phyloP scores from a whole-genome alignment of 306 rosid genomes.

The Chamaecrista fasciculata region DNA sequence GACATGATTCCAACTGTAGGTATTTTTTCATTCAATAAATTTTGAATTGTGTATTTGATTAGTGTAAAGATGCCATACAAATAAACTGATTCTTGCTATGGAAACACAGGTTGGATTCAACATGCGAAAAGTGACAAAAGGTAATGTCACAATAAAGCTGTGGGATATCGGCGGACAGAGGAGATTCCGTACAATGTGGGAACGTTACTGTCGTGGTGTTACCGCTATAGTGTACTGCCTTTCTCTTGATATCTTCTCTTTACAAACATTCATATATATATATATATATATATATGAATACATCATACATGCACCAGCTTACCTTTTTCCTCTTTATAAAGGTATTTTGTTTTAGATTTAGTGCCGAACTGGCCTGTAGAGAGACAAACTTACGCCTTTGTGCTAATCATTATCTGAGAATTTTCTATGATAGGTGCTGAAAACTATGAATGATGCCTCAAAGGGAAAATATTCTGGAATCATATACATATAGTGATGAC shows the following conservation, averaged over 20 bases:
- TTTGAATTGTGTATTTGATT: neutral
- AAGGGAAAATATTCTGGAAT: neutral
- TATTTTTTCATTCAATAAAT: slow-evolving; percentile 26
- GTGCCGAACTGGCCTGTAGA: neutral
- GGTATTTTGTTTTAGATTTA: neutral
- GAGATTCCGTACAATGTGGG: slow-evolving; percentile 96
- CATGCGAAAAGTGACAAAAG: slow-evolving; percentile 88
- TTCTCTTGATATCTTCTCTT: slow-evolving; percentile 27
- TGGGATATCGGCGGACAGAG: slow-evolving; percentile 98
- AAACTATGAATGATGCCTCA: neutral
- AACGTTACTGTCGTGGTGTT: slow-evolving; percentile 95
- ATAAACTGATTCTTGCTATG: slow-evolving; percentile 10
- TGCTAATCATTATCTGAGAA: neutral
- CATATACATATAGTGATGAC: slow-evolving; percentile 2
- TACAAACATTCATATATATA: neutral
- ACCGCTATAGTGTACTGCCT: slow-evolving; percentile 77
- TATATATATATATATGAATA: neutral
- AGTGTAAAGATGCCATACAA: neutral
- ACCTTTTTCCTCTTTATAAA: neutral
- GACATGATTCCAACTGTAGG: slow-evolving; percentile 99
- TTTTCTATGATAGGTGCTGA: neutral
- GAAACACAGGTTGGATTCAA: slow-evolving; percentile 79
- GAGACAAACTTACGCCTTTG: slow-evolving; percentile 7
- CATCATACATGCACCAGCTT: neutral
- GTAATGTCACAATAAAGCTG: slow-evolving; percentile 89